Evolutionary conservation across 2,329 filamentous ascomycete genomes (phyloP).

Genomic region (Monilinia vaccinii-corymbosi): DNA sequence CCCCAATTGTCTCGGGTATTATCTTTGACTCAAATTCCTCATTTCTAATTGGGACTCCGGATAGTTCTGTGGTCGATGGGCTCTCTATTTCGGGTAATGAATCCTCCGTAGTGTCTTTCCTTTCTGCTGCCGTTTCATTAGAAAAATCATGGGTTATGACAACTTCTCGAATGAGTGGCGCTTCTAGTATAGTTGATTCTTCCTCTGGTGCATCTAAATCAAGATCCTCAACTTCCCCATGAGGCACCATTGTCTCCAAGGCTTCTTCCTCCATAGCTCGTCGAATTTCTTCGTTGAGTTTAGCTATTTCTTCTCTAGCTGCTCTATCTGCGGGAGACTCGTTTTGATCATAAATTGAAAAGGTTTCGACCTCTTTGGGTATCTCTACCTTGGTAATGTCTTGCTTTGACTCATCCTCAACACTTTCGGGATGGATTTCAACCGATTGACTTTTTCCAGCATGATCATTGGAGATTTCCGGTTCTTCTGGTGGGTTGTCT

Average conservation of each 20-base stretch:
- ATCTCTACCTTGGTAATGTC: background rate
- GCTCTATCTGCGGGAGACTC: slow-evolving; percentile 1
- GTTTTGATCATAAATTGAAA: background rate
- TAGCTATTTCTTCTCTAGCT: slow-evolving; percentile 5
- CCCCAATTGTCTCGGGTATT: background rate
- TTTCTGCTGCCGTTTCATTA: background rate
- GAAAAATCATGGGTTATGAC: background rate
- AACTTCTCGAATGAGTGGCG: background rate
- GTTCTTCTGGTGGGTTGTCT: background rate
- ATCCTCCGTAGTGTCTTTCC: background rate
- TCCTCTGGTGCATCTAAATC: background rate
- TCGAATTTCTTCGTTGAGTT: slow-evolving; percentile 8
- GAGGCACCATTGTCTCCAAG: background rate
- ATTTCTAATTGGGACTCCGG: background rate
- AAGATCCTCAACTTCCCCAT: background rate
- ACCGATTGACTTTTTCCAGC: background rate
- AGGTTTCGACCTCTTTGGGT: background rate
- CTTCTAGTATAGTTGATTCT: background rate
- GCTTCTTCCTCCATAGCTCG: slow-evolving; percentile 7
- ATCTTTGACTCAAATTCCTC: background rate
- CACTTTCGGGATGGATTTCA: background rate
- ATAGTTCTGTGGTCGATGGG: background rate
- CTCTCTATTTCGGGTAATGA: background rate
- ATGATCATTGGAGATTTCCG: background rate
- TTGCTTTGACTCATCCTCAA: background rate